A percentile compares a stretch with the other conserved stretches of the same genome.
phyloP scores from a whole-genome alignment of 2,329 filamentous ascomycete genomes.

The Thielaviopsis cerberus region DNA sequence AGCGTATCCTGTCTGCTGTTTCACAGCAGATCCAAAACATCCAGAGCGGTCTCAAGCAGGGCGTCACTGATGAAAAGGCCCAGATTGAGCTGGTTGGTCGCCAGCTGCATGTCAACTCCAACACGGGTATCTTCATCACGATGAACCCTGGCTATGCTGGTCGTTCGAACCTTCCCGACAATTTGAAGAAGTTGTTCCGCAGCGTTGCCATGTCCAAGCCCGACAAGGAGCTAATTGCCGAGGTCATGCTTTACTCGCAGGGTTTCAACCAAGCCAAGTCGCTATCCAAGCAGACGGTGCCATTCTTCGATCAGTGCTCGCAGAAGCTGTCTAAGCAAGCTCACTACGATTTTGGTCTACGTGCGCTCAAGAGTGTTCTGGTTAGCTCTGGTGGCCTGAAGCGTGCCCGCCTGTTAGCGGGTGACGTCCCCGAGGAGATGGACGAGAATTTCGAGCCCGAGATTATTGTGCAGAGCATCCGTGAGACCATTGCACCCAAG shows the following conservation, averaged over 20 bases:
- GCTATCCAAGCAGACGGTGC: slow-evolving; percentile 86
- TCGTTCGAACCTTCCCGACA: slow-evolving; percentile 93
- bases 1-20: slow-evolving; percentile 90
- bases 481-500: slow-evolving; percentile 96
- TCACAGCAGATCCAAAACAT: slow-evolving; percentile 99
- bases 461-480: slow-evolving; percentile 94
- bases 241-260: slow-evolving; percentile 99
- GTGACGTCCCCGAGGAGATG: slow-evolving; percentile 24
- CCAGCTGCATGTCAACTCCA: slow-evolving; percentile 71
- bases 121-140: slow-evolving; percentile 98
- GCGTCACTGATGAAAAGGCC: slow-evolving; percentile 59
- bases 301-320: slow-evolving; percentile 89
- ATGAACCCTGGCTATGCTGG: slow-evolving; percentile 99
- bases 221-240: slow-evolving; percentile 96
- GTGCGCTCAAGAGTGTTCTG: slow-evolving; percentile 93
- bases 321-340: slow-evolving; percentile 77
- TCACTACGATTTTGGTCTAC: slow-evolving; percentile 95
- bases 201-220: slow-evolving; percentile 99
- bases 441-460: slow-evolving; percentile 55
- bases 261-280: slow-evolving; percentile 93
- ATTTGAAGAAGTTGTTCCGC: slow-evolving; percentile 97
- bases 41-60: slow-evolving; percentile 80
- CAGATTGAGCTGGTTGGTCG: slow-evolving; percentile 91
- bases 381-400: slow-evolving; percentile 95
- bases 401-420: slow-evolving; percentile 50